phyloP scores from a whole-genome alignment of 2,329 filamentous ascomycete genomes.

The Trichocomaceae sp. region DNA sequence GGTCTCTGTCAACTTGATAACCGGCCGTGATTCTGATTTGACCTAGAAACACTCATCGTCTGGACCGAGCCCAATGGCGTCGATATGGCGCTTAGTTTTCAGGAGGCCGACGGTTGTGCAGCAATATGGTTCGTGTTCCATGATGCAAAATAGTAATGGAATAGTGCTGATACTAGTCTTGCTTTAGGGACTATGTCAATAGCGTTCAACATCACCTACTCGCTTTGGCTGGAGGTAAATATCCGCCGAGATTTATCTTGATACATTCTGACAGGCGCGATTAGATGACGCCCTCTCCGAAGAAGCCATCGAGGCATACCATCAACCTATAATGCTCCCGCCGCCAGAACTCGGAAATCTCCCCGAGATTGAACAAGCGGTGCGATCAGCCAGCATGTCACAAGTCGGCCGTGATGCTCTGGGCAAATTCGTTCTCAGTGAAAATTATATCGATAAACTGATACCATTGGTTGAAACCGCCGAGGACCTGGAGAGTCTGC shows the following conservation, averaged over 20 bases:
- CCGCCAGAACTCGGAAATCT: constrained; percentile 75
- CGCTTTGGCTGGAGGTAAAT: constrained; percentile 52
- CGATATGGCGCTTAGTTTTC: constrained; percentile 97
- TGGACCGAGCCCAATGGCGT: constrained; percentile 90
- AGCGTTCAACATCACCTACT: constrained; percentile 72
- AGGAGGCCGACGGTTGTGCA: constrained; percentile 90
- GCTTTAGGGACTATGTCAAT: constrained; percentile 77
- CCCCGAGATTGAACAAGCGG: constrained; percentile 73
- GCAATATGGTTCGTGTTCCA: constrained; percentile 66
- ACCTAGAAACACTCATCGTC: constrained; percentile 85
- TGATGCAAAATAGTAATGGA: neutral
- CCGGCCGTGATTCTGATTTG: constrained; percentile 20
- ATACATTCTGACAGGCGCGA: constrained; percentile 11
- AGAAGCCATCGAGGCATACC: constrained; percentile 67
- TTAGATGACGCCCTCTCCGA: constrained; percentile 82
- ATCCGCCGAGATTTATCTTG: constrained; percentile 21
- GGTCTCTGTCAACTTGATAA: neutral
- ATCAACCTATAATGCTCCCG: constrained; percentile 65
- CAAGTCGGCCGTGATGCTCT: constrained; percentile 75
- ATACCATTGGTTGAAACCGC: constrained; percentile 80
- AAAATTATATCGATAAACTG: constrained; percentile 82
- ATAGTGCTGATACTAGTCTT: constrained; percentile 6
- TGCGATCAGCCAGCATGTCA: constrained; percentile 70
- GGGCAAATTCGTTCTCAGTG: constrained; percentile 74
- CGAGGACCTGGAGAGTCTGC: constrained; percentile 81